Conservation (phyloP, 2,329 filamentous ascomycete genomes). For the Sporothrix mexicana region DNA sequence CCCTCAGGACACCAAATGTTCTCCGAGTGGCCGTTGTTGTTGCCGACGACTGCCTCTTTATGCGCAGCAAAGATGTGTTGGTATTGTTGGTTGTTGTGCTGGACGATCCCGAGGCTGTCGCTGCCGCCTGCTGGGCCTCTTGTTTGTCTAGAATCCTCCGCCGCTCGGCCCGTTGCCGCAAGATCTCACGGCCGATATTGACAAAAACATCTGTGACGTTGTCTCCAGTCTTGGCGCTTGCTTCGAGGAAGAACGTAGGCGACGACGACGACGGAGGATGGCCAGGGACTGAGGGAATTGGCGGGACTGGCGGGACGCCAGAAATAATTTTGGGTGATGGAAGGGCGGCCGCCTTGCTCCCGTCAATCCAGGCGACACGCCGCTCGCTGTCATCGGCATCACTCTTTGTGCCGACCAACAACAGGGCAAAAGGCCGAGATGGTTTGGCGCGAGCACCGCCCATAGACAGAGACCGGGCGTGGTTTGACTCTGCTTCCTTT, state of each 20-base stretch:
- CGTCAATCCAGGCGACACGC: slow-evolving; percentile 45
- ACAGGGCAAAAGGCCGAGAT: slow-evolving; percentile 43
- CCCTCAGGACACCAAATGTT: slow-evolving; percentile 20
- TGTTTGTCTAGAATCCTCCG: slow-evolving; percentile 36
- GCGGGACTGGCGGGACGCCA: slow-evolving; percentile 34
- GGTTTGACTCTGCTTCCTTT: neutral
- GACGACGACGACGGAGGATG: neutral
- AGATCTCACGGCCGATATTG: slow-evolving; percentile 44
- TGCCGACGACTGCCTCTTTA: slow-evolving; percentile 18
- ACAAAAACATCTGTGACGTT: slow-evolving; percentile 46
- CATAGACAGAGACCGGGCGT: neutral
- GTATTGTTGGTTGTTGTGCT: slow-evolving; percentile 26
- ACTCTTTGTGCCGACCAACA: slow-evolving; percentile 48
- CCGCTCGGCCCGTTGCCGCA: slow-evolving; percentile 42
- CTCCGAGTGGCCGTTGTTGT: slow-evolving; percentile 7
- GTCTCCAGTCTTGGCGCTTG: slow-evolving; percentile 44
- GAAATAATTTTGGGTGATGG: slow-evolving; percentile 29
- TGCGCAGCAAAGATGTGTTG: slow-evolving; percentile 26
- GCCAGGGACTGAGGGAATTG: neutral
- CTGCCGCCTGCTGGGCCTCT: slow-evolving; percentile 27
- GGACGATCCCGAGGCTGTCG: slow-evolving; percentile 18
- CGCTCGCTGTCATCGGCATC: slow-evolving; percentile 44
- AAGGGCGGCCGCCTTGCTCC: slow-evolving; percentile 36
- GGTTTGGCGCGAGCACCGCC: neutral
- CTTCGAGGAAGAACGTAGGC: slow-evolving; percentile 43